Evolutionary conservation across 2,329 filamentous ascomycete genomes (phyloP).

Genomic region (Diaporthe citriasiana): DNA sequence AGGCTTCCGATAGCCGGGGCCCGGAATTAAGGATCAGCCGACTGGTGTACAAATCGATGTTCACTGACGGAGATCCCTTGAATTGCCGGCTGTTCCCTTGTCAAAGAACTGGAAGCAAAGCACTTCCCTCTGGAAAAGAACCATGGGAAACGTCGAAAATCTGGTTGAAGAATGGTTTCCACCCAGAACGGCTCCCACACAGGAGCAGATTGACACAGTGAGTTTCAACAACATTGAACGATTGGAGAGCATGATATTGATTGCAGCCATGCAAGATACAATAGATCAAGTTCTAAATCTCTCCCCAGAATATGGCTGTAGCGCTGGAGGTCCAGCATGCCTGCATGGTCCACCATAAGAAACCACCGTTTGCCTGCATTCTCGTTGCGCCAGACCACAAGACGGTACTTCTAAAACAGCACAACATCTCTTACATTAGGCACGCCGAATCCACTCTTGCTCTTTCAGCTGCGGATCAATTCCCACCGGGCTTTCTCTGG

Average conservation of each 20-base stretch:
- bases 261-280: not conserved
- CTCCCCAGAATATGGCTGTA: not conserved
- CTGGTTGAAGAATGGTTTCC: slow-evolving; percentile 1
- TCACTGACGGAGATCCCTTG: not conserved
- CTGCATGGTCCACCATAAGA: slow-evolving; percentile 2
- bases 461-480: slow-evolving; percentile 19
- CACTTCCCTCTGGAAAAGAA: too few species aligned
- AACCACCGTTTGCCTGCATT: slow-evolving; percentile 19
- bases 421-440: slow-evolving; percentile 24
- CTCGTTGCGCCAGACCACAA: slow-evolving; percentile 22
- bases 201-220: slow-evolving; percentile 9
- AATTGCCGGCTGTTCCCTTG: not conserved
- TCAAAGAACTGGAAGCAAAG: not conserved
- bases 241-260: not conserved
- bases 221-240: not conserved
- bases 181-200: not conserved
- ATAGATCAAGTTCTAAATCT: not conserved
- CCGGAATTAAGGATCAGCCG: not conserved
- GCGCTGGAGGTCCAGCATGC: slow-evolving; percentile 7
- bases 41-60: slow-evolving; percentile 4
- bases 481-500: not conserved
- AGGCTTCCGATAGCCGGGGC: not conserved
- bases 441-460: slow-evolving; percentile 20
- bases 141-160: not conserved
- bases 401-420: slow-evolving; percentile 21